Percentiles rank a stretch among this genome's conserved stretches.
Evolutionary conservation across 371 early-diverging fungal genomes (phyloP).

Genomic region (Mortierella sp.): DNA sequence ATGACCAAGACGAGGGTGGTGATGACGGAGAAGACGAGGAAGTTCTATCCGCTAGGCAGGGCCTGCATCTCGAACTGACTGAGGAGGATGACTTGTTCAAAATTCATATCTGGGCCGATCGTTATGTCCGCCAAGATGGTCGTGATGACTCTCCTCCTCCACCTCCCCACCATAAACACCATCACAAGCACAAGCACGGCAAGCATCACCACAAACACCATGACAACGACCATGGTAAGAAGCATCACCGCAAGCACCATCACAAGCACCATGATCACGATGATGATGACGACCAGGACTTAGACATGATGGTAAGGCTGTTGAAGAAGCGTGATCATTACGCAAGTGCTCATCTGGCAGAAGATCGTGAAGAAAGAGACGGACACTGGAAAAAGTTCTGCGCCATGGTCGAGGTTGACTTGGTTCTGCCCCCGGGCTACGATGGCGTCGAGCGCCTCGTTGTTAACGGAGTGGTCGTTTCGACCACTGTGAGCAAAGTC

Average conservation of each 20-base stretch:
- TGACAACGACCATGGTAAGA: constrained; percentile 9
- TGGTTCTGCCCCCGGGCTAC: constrained; percentile 13
- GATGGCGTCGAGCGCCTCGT: constrained; percentile 6
- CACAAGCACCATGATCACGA: constrained; percentile 6
- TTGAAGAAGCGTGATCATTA: too few species aligned
- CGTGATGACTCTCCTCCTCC: constrained; percentile 2
- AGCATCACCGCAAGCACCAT: constrained; percentile 24
- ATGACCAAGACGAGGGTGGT: constrained; percentile 7
- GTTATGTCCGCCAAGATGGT: constrained; percentile 1
- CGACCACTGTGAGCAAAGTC: constrained; percentile 1
- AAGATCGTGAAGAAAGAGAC: background rate
- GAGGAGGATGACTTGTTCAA: constrained; percentile 18
- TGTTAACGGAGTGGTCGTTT: constrained; percentile 16
- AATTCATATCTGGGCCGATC: constrained; percentile 37
- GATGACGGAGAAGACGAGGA: constrained; percentile 20
- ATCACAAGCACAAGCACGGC: constrained; percentile 28
- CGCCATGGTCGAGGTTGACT: constrained; percentile 17
- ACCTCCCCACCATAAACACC: constrained; percentile 9
- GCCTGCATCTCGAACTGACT: constrained; percentile 26
- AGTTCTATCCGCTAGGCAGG: constrained; percentile 11
- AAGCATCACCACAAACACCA: constrained; percentile 18
- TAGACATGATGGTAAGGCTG: background rate
- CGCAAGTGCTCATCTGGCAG: too few species aligned
- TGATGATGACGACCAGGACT: constrained; percentile 4
- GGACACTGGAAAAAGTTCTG: constrained; percentile 16